These are phyloP conservation scores for Penicillium taxi DNA, from an alignment of 495 filamentous ascomycete species.

Conservation along the genomic window DNA sequence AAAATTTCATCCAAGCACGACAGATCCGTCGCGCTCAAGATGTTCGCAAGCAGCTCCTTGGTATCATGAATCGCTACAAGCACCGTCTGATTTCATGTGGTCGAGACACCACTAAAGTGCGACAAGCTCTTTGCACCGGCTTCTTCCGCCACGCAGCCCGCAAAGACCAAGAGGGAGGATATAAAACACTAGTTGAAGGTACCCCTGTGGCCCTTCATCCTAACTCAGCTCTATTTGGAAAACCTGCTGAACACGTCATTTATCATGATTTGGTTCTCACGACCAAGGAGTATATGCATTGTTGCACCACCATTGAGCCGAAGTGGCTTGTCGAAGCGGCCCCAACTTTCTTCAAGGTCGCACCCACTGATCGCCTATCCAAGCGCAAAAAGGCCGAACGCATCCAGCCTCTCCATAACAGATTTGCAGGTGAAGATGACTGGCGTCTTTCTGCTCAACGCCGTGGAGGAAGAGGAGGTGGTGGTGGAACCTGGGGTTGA, in stretches of 20 bases:
- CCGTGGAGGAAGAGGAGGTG: conserved; percentile 78
- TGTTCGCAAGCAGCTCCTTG: conserved; percentile 81
- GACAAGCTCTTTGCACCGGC: conserved; percentile 85
- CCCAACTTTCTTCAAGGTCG: conserved; percentile 97
- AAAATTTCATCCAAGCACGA: conserved; percentile 94
- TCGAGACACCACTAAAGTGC: conserved; percentile 74
- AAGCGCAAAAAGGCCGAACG: conserved; percentile 91
- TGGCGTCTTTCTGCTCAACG: conserved; percentile 90
- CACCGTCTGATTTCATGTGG: conserved; percentile 77
- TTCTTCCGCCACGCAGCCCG: conserved; percentile 94
- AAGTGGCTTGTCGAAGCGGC: conserved; percentile 88
- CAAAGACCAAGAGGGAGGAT: conserved; percentile 93
- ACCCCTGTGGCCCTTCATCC: conserved; percentile 95
- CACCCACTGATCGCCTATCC: conserved; percentile 75
- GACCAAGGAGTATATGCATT: conserved; percentile 97
- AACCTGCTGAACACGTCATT: conserved; percentile 91
- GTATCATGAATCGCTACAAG: conserved; percentile 85
- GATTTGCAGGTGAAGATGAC: conserved; percentile 83
- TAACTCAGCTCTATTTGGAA: conserved; percentile 82
- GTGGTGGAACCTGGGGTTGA: conserved; percentile 92
- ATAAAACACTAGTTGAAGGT: conserved; percentile 92
- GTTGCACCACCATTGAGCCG: conserved; percentile 82
- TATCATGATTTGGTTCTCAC: conserved; percentile 86
- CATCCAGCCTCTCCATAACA: conserved; percentile 90
- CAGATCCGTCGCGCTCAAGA: conserved; percentile 84